These are phyloP conservation scores for Postia placenta DNA, from an alignment of 768 basidiomycete genomes.

Conservation along the genomic window DNA sequence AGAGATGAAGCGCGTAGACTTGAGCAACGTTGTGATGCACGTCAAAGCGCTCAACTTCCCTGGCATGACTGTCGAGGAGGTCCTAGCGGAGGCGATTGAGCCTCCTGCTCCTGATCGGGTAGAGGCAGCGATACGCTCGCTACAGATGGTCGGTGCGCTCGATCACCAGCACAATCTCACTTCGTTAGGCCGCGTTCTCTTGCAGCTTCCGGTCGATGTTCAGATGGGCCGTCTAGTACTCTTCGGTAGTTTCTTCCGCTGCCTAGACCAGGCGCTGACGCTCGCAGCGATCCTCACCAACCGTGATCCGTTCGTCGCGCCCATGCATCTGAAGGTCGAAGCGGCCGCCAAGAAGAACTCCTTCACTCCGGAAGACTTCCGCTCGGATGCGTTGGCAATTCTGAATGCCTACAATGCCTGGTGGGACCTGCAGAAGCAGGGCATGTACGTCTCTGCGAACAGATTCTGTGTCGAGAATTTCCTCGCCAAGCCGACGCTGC, in stretches of 20 bases:
- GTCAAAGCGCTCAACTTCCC: slow-evolving; percentile 91
- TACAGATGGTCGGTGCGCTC: slow-evolving; percentile 85
- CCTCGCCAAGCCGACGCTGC: slow-evolving; percentile 77
- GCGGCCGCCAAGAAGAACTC: slow-evolving; percentile 67
- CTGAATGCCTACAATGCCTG: slow-evolving; percentile 79
- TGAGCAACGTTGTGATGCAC: slow-evolving; percentile 94
- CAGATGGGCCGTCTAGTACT: slow-evolving; percentile 87
- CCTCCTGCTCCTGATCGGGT: slow-evolving; percentile 79
- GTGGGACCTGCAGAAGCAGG: slow-evolving; percentile 63
- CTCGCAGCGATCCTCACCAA: slow-evolving; percentile 89
- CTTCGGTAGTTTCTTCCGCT: slow-evolving; percentile 89
- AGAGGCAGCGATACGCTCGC: slow-evolving; percentile 66
- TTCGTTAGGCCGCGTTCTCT: slow-evolving; percentile 79
- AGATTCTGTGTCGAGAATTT: slow-evolving; percentile 83
- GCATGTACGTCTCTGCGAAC: slow-evolving; percentile 62
- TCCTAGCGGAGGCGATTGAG: slow-evolving; percentile 80
- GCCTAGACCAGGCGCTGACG: slow-evolving; percentile 80
- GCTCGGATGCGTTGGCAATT: slow-evolving; percentile 77
- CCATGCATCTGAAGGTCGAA: slow-evolving; percentile 67
- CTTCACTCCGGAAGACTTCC: slow-evolving; percentile 76
- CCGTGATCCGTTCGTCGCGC: slow-evolving; percentile 86
- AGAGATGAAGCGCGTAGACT: slow-evolving; percentile 89
- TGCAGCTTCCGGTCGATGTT: slow-evolving; percentile 85
- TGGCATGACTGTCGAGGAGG: slow-evolving; percentile 79
- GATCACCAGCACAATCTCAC: slow-evolving; percentile 73